phyloP scores from a whole-genome alignment of 345 rosid genomes.

The Rhodomyrtus tomentosa region DNA sequence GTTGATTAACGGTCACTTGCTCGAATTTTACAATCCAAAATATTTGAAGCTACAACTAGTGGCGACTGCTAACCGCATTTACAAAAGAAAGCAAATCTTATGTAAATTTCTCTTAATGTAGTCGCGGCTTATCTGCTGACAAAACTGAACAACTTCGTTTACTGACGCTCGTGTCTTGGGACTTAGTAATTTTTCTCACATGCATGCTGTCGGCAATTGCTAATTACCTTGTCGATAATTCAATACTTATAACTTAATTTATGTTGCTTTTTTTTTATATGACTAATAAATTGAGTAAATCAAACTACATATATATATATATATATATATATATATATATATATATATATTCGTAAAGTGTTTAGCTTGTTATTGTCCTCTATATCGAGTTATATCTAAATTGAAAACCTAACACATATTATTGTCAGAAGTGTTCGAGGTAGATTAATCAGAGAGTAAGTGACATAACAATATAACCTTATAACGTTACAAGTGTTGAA shows the following conservation, averaged over 20 bases:
- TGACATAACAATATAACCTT: neutral
- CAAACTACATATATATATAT: neutral
- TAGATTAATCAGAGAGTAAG: neutral
- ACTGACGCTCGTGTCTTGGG: neutral
- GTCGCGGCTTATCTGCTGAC: too few species aligned
- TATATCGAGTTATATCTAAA: neutral
- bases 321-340: neutral
- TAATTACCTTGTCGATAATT: neutral
- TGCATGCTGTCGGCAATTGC: neutral
- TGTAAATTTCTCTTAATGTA: too few species aligned
- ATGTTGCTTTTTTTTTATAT: neutral
- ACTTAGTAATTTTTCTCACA: neutral
- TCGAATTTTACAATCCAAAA: neutral
- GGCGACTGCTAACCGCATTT: too few species aligned
- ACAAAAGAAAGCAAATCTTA: too few species aligned
- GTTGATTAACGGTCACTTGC: neutral
- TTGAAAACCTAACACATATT: neutral
- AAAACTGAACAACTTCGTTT: too few species aligned
- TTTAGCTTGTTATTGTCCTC: neutral
- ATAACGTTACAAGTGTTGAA: neutral
- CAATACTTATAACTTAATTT: neutral
- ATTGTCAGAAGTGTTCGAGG: neutral
- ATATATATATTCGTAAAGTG: neutral
- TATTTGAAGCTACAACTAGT: neutral
- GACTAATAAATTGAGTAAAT: neutral